Base-by-base conservation (phyloP, 768 basidiomycete genomes). In the Gelatoporia subvermispora region DNA sequence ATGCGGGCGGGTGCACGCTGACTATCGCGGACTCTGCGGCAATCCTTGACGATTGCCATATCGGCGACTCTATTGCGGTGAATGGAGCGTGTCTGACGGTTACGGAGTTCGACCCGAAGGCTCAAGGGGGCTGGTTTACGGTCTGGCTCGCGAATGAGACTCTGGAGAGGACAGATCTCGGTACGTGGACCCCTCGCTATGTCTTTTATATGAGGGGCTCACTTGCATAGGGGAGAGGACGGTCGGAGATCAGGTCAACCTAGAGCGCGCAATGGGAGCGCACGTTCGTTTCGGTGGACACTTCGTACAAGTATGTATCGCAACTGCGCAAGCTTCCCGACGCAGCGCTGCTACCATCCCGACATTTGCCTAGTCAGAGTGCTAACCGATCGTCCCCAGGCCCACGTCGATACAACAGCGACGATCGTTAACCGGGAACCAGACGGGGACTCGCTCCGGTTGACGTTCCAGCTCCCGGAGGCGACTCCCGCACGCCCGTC, bases 121-220 rank as follows among this genome's bases (percentile, higher is more conserved):
- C 74, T 36, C 58, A 76, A 2, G 84, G 81, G 1, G 90, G 90
- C 4, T 87, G 81, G 78, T 98, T 99, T 74, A 88, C 81, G 60
- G 91, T 97, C 41, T 95, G 93, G 77, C 71, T 99, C 41, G 94
- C 95, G 39, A 94, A 95, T 57, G 96, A 99, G 73, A 98, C 96
- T 13, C 69, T 99, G 50, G 76, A 81, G 45, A 74, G 92, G 65
- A 97, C 94, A 2, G 89, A 97, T 70, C 72, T 98, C 25, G 96
- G 95, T 89, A 62, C 57, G 71, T 21, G 51, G 24, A n/a, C 18
- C 39, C 11, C 8, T 41, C 35, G 35, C 48, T 22, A n/a, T 18
- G 24, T 13, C 35, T 17, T 22, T 48, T n/a, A 10, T 7, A 2
- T 15, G 17, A 13, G 22, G 9, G n/a, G 13, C 35, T 35, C 25